phyloP scores from a whole-genome alignment of 2,329 filamentous ascomycete genomes.

The Didymella lethalis region DNA sequence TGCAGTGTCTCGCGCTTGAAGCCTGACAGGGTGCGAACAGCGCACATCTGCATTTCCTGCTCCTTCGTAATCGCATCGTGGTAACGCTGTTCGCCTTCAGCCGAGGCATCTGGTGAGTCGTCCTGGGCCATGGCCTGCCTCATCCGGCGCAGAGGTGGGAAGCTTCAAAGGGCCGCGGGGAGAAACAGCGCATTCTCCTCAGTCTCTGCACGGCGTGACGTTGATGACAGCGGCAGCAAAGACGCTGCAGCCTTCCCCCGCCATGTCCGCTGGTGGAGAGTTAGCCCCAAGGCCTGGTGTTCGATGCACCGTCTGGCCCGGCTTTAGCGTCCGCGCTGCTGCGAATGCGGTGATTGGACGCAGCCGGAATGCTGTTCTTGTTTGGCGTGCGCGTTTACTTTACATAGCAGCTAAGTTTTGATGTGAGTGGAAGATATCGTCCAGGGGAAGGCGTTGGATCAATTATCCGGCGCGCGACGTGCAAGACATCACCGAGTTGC shows the following conservation, averaged over 20 bases:
- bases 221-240: background rate
- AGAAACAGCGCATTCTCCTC: conserved; percentile 6
- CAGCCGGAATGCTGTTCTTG: background rate
- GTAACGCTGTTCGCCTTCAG: conserved; percentile 14
- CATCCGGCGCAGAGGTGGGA: background rate
- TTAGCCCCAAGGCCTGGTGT: conserved; percentile 7
- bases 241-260: conserved; percentile 1
- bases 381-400: background rate
- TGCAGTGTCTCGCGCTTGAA: conserved; percentile 16
- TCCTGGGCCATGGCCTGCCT: conserved; percentile 15
- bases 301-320: conserved; percentile 12
- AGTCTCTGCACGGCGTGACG: background rate
- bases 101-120: background rate
- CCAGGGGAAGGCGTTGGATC: background rate
- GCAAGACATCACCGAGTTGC: background rate
- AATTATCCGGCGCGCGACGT: background rate
- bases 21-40: conserved; percentile 16
- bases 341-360: background rate
- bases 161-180: background rate
- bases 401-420: background rate
- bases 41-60: conserved; percentile 16
- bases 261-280: conserved; percentile 3
- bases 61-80: conserved; percentile 18
- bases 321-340: conserved; percentile 4
- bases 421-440: background rate